Conservation (phyloP, 345 rosid species). For the Syzygium aqueum region DNA sequence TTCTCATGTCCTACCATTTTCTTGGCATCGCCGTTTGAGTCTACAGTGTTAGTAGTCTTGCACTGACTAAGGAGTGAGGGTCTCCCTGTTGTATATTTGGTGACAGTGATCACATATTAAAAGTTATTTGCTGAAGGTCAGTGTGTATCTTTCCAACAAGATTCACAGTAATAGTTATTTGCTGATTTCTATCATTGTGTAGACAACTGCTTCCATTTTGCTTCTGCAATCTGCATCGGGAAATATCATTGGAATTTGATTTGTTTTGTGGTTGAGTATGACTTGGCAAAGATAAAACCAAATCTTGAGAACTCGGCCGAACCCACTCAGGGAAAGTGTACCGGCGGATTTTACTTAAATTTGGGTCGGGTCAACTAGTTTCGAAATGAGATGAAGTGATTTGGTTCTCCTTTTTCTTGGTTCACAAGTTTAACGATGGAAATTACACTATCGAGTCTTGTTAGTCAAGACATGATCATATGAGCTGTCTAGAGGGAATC, state of each 20-base stretch:
- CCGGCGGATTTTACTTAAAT: neutral
- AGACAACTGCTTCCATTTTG: neutral
- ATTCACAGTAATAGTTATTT: neutral
- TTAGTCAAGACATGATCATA: neutral
- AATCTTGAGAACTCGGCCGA: neutral
- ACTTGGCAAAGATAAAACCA: neutral
- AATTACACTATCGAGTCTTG: neutral
- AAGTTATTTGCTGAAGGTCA: neutral
- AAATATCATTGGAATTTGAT: neutral
- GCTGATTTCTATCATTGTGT: neutral
- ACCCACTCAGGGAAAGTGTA: neutral
- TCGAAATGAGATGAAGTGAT: neutral
- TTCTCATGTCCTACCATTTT: neutral
- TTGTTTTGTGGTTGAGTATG: neutral
- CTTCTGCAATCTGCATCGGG: neutral
- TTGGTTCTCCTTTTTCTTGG: neutral
- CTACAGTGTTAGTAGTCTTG: neutral
- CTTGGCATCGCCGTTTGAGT: neutral
- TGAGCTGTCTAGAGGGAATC: neutral
- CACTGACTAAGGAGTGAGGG: neutral
- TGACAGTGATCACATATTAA: neutral
- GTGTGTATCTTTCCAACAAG: neutral
- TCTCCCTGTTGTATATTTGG: neutral
- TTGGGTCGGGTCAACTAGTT: neutral
- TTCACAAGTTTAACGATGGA: neutral